Conservation (phyloP, 768 basidiomycete genomes). For the Leccinum subtestaceum region DNA sequence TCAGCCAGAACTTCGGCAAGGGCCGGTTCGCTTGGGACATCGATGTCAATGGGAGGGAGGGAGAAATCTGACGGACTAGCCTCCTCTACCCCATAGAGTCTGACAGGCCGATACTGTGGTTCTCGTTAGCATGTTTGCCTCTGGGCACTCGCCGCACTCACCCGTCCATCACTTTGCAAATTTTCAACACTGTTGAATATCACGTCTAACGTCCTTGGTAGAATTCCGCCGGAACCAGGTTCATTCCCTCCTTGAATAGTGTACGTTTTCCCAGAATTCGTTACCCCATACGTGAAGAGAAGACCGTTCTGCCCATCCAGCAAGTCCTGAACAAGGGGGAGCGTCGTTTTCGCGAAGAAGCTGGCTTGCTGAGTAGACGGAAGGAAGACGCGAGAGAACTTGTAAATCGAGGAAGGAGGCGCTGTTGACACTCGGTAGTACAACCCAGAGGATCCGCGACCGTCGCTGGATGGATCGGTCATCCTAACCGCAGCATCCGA, state of each 20-base stretch:
- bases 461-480: slow-evolving; percentile 55
- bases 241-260: slow-evolving; percentile 87
- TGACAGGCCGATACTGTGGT: slow-evolving; percentile 68
- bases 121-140: slow-evolving; percentile 6
- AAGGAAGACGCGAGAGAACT: slow-evolving; percentile 78
- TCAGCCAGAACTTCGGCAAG: slow-evolving; percentile 67
- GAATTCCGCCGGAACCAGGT: slow-evolving; percentile 74
- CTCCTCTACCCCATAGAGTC: slow-evolving; percentile 74
- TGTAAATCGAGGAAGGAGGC: slow-evolving; percentile 68
- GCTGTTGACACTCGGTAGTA: slow-evolving; percentile 58
- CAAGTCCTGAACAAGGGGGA: slow-evolving; percentile 82
- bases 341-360: slow-evolving; percentile 85
- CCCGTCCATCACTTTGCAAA: slow-evolving; percentile 69
- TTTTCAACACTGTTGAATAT: slow-evolving; percentile 91
- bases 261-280: slow-evolving; percentile 95
- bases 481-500: slow-evolving; percentile 77
- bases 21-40: slow-evolving; percentile 44
- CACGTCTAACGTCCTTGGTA: slow-evolving; percentile 88
- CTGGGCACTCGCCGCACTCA: slow-evolving; percentile 32
- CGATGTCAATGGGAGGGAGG: slow-evolving; percentile 39
- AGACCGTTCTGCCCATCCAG: slow-evolving; percentile 86
- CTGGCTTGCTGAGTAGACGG: slow-evolving; percentile 69
- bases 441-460: slow-evolving; percentile 42
- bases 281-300: slow-evolving; percentile 93
- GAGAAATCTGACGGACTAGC: slow-evolving; percentile 49